Percentiles rank a stretch among this genome's conserved stretches.
phyloP scores from a whole-genome alignment of 495 filamentous ascomycete genomes.

The Penicillium diatomitis region DNA sequence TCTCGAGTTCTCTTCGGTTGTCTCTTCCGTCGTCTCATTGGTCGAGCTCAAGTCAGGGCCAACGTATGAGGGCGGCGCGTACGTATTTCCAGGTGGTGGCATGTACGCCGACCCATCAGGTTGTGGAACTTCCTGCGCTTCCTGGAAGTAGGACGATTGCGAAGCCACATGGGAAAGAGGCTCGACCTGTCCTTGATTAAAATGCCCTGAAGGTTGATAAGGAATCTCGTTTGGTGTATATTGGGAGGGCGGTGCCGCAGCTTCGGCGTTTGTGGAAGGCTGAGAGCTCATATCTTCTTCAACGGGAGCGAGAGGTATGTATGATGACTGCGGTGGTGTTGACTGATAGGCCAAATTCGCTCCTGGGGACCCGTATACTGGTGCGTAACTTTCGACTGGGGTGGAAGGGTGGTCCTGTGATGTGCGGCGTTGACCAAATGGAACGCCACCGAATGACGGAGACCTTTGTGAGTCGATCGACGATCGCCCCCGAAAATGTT shows the following conservation, averaged over 20 bases:
- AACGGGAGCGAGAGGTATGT: constrained; percentile 39
- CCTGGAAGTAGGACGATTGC: constrained; percentile 18
- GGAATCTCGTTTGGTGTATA: constrained; percentile 18
- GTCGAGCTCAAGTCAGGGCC: constrained; percentile 15
- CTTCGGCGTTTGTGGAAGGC: constrained; percentile 9
- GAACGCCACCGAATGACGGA: constrained; percentile 18
- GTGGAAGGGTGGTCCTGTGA: constrained; percentile 31
- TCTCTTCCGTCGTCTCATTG: constrained; percentile 24
- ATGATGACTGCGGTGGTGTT: constrained; percentile 41
- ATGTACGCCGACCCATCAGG: constrained; percentile 1
- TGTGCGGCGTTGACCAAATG: constrained; percentile 28
- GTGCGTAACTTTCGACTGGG: constrained; percentile 26
- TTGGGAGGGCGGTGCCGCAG: constrained; percentile 9
- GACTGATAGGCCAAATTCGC: constrained; percentile 29
- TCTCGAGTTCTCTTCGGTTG: constrained; percentile 39
- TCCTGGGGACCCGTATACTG: constrained; percentile 29
- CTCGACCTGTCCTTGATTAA: not conserved
- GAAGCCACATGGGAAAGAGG: constrained; percentile 5
- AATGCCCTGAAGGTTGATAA: constrained; percentile 13
- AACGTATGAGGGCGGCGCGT: constrained; percentile 30
- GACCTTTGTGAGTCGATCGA: constrained; percentile 42
- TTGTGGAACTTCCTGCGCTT: constrained; percentile 16
- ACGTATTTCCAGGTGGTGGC: constrained; percentile 12
- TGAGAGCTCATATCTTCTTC: constrained; percentile 31
- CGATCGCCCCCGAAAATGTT: constrained; percentile 35